Conservation (phyloP, 805 yeast species). For the Cyberlindnera petersonii region DNA sequence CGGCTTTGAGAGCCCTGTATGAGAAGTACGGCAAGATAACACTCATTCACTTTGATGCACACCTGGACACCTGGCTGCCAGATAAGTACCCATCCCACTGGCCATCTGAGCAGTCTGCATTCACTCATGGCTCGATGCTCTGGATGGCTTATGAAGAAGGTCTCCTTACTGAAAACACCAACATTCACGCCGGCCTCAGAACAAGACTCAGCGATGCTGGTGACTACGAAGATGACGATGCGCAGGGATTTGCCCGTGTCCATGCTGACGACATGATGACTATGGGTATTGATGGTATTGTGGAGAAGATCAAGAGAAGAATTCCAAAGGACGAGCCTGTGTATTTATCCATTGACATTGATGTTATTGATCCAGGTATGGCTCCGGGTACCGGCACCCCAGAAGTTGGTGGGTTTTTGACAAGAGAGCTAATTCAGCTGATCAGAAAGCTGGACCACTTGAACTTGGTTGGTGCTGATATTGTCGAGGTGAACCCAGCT, state of each 20-base stretch:
- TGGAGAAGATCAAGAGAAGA: slow-evolving; percentile 45
- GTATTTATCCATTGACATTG: slow-evolving; percentile 76
- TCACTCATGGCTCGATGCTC: slow-evolving; percentile 83
- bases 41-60: slow-evolving; percentile 81
- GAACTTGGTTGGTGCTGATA: slow-evolving; percentile 67
- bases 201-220: slow-evolving; percentile 64
- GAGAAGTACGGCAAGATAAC: slow-evolving; percentile 63
- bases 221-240: slow-evolving; percentile 64
- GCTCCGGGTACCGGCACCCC: slow-evolving; percentile 82
- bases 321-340: slow-evolving; percentile 66
- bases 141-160: slow-evolving; percentile 71
- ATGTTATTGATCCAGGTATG: slow-evolving; percentile 66
- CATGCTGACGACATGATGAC: slow-evolving; percentile 72
- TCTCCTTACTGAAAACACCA: slow-evolving; percentile 42
- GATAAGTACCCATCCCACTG: slow-evolving; percentile 61
- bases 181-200: slow-evolving; percentile 74
- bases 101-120: slow-evolving; percentile 49
- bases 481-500: slow-evolving; percentile 70
- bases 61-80: slow-evolving; percentile 80
- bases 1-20: slow-evolving; percentile 63
- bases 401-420: slow-evolving; percentile 70
- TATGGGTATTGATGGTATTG: slow-evolving; percentile 58
- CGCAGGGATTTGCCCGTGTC: slow-evolving; percentile 65
- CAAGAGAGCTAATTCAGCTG: slow-evolving; percentile 58
- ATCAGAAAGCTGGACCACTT: slow-evolving; percentile 58